Percentiles rank a stretch among this genome's conserved stretches.
phyloP scores from a whole-genome alignment of 768 basidiomycete genomes.

The Trametes sanguinea region DNA sequence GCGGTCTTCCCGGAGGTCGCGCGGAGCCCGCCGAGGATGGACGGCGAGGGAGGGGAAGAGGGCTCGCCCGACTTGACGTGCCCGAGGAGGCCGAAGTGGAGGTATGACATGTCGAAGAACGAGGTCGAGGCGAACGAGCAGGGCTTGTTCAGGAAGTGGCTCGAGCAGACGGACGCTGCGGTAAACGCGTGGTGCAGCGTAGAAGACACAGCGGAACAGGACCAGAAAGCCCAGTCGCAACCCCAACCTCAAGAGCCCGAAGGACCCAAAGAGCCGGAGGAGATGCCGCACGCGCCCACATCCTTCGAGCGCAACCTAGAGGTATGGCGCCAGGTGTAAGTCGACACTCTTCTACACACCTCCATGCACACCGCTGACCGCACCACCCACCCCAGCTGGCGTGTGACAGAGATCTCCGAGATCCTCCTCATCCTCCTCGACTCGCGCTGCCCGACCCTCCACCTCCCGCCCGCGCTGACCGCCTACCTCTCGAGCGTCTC shows the following conservation, averaged over 20 bases:
- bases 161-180: slow-evolving; percentile 59
- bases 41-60: neutral
- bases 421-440: slow-evolving; percentile 88
- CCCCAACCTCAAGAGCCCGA: slow-evolving; percentile 15
- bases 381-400: slow-evolving; percentile 60
- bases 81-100: slow-evolving; percentile 84
- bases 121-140: slow-evolving; percentile 93
- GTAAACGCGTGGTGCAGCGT: slow-evolving; percentile 50
- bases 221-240: slow-evolving; percentile 1
- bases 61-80: slow-evolving; percentile 34
- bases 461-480: slow-evolving; percentile 80
- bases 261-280: slow-evolving; percentile 7
- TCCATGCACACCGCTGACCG: neutral
- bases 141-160: slow-evolving; percentile 79
- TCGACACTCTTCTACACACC: neutral
- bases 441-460: slow-evolving; percentile 84
- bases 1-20: slow-evolving; percentile 39
- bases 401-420: slow-evolving; percentile 88
- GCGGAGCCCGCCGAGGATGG: neutral
- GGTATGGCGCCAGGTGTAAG: slow-evolving; percentile 92
- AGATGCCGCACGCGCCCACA: slow-evolving; percentile 65
- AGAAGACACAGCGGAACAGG: neutral
- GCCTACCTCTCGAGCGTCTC: slow-evolving; percentile 51
- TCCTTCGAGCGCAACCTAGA: slow-evolving; percentile 90
- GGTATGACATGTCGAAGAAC: slow-evolving; percentile 81